These are phyloP conservation scores for Phytophthora vignae DNA, from an alignment of 352 stramenopile genomes.

Conservation along the genomic window DNA sequence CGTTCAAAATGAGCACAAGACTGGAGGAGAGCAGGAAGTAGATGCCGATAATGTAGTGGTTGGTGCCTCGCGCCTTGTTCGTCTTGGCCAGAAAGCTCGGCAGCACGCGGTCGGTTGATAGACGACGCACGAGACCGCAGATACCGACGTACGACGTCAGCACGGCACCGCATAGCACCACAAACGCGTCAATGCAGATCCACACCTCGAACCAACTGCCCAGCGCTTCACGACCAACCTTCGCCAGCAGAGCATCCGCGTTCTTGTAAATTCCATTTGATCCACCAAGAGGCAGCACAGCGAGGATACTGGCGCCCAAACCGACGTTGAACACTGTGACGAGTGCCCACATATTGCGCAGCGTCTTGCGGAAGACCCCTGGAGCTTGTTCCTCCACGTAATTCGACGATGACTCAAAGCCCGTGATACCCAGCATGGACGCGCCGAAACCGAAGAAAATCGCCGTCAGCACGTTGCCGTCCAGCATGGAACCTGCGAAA, in stretches of 20 bases:
- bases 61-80: conserved; percentile 67
- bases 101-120: conserved; percentile 74
- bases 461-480: conserved; percentile 46
- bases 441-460: conserved; percentile 80
- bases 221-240: conserved; percentile 53
- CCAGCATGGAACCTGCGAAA: conserved; percentile 51
- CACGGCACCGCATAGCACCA: conserved; percentile 85
- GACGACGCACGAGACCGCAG: conserved; percentile 72
- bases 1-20: conserved; percentile 76
- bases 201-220: conserved; percentile 55
- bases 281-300: conserved; percentile 28
- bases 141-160: conserved; percentile 87
- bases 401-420: conserved; percentile 90
- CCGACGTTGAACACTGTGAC: conserved; percentile 36
- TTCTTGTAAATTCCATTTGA: conserved; percentile 21
- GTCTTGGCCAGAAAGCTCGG: conserved; percentile 52
- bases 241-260: conserved; percentile 64
- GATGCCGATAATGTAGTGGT: conserved; percentile 76
- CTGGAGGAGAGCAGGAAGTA: conserved; percentile 74
- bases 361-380: conserved; percentile 76
- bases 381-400: conserved; percentile 88
- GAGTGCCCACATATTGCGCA: conserved; percentile 44
- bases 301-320: conserved; percentile 51
- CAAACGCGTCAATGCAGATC: conserved; percentile 84
- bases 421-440: conserved; percentile 89